These are phyloP conservation scores for Chrysosporium keratinophilum DNA, from an alignment of 2,329 filamentous ascomycete species.

Conservation along the genomic window DNA sequence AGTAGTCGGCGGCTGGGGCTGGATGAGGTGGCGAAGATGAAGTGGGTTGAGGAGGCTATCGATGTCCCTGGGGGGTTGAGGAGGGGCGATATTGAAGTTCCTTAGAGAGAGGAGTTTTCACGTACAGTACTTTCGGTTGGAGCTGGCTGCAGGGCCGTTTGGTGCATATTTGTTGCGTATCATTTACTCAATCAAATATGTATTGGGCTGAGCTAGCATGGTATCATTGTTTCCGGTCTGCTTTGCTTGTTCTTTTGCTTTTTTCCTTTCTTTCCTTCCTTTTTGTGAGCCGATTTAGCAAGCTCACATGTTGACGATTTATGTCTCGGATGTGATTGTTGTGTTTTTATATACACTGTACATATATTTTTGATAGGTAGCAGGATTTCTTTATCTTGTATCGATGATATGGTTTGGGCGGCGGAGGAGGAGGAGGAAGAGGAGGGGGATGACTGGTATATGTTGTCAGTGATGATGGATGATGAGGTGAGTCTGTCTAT, in stretches of 20 bases:
- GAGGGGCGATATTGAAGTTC: conserved; percentile 44
- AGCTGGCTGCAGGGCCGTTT: neutral
- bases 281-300: neutral
- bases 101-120: conserved; percentile 17
- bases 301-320: neutral
- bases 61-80: conserved; percentile 50
- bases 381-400: neutral
- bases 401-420: neutral
- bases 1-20: conserved; percentile 68
- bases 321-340: neutral
- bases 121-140: neutral
- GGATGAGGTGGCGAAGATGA: conserved; percentile 57
- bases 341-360: neutral
- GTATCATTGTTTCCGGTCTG: too few relatives aligned
- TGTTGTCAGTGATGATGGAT: too few relatives aligned
- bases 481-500: too few relatives aligned
- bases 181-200: neutral
- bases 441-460: too few relatives aligned
- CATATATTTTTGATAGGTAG: neutral
- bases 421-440: too few relatives aligned
- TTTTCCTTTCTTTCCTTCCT: neutral
- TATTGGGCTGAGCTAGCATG: too few relatives aligned
- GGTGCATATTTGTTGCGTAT: neutral
- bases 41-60: conserved; percentile 71
- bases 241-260: neutral